These are phyloP conservation scores for Fomitiporia mediterranea DNA, from an alignment of 1,284 basidiomycete species.

Conservation along the genomic window DNA sequence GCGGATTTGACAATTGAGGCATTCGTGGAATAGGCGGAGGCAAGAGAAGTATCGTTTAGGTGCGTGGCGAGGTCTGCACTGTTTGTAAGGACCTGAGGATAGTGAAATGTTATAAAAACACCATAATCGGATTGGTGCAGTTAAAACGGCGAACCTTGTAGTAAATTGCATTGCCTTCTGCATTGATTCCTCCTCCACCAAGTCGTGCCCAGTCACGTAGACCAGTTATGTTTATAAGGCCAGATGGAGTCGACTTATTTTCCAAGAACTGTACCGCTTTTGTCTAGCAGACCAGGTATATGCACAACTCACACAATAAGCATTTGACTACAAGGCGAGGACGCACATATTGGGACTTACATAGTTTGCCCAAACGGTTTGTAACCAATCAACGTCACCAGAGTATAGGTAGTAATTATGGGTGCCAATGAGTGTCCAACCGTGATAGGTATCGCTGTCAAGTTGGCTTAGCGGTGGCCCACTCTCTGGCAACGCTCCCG, in stretches of 20 bases:
- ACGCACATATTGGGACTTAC: slow-evolving; percentile 8
- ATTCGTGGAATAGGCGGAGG: slow-evolving; percentile 35
- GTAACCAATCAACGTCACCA: slow-evolving; percentile 42
- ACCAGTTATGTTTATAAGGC: slow-evolving; percentile 44
- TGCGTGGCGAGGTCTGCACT: slow-evolving; percentile 43
- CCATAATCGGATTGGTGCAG: neutral
- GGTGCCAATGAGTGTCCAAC: slow-evolving; percentile 44
- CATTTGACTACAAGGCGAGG: neutral
- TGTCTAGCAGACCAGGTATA: slow-evolving; percentile 26
- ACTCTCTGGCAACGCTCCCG: slow-evolving; percentile 52
- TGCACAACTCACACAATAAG: neutral
- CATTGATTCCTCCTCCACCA: slow-evolving; percentile 43
- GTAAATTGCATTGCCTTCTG: slow-evolving; percentile 44
- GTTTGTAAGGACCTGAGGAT: slow-evolving; percentile 38
- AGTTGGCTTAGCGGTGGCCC: slow-evolving; percentile 52
- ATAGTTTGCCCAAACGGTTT: slow-evolving; percentile 46
- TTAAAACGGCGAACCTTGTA: slow-evolving; percentile 34
- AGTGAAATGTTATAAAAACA: neutral
- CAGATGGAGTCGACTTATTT: slow-evolving; percentile 40
- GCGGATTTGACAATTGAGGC: slow-evolving; percentile 39
- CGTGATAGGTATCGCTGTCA: slow-evolving; percentile 45
- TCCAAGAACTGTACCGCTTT: slow-evolving; percentile 43
- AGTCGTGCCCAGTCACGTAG: slow-evolving; percentile 48
- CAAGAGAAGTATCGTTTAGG: slow-evolving; percentile 34
- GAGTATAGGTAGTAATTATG: slow-evolving; percentile 44